Evolutionary conservation across 768 basidiomycete genomes (phyloP), one percentile per base, ranked within the genome.

Genomic region (Russula griseocarnosa): DNA sequence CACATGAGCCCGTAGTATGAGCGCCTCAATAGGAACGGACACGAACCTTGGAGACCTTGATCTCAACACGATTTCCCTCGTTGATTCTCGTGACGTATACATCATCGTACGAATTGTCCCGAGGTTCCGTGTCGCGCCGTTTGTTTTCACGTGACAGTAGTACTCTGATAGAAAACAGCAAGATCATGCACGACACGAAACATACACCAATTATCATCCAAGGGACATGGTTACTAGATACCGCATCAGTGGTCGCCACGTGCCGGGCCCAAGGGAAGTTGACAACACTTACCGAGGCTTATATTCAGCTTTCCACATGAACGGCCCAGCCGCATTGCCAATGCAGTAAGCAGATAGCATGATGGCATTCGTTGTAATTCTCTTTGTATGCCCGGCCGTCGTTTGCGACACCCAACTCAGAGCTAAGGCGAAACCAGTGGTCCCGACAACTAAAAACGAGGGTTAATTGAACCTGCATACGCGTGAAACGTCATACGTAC

Each of bases 141-240:
- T 77, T 80, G 71, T 92, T 91, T 76, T 91, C 87, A 40, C 76
- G 73, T 3, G 75, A 70, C 44, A 92, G 79, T 32, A 84, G 47
- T 60, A 68, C 74, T 24, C 87, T 83, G 62, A 92, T 82, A 42
- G 71, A 28, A 26, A 85, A 75, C 18, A 81, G 56, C 67, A 82
- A 58, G 14, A 75, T 32, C 51, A 86, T 84, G 72, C 86, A 86
- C 34, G 72, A 63, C 13, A 76, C 65, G 70, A 86, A 85, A 74
- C 86, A 87, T 57, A 84, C 71, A 3, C 86, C 83, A 60, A 92
- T 91, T 68, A 92, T 79, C 58, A 81, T 81, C 90, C 91, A 92
- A 3, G 90, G 90, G 32, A 91, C 72, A 61, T 80, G 85, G 67
- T 90, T 88, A 54, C 87, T 87, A 26, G n/a, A 50, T 22, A 52